Evolutionary conservation across 169 alveolate genomes (phyloP).

Genomic region (Eimeria praecox): DNA sequence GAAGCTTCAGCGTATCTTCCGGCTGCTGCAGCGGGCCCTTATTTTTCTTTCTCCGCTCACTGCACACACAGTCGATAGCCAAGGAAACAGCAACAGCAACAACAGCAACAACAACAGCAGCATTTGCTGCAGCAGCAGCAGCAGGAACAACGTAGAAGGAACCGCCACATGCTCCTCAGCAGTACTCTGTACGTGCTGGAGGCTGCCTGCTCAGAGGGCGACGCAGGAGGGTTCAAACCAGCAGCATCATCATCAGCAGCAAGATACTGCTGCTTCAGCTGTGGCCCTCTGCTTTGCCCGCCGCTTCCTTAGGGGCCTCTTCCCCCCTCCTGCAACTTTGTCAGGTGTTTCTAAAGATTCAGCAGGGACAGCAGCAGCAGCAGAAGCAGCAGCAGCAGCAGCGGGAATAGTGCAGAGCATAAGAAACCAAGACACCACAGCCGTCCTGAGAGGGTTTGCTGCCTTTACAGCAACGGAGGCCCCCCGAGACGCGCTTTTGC

Average conservation of each 20-base stretch:
- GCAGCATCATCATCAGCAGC: conserved; percentile 42
- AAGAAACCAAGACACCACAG: background rate
- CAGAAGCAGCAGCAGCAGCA: conserved; percentile 7
- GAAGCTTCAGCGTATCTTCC: conserved; percentile 41
- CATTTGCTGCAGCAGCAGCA: background rate
- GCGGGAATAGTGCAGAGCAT: too few relatives aligned
- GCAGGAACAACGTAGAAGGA: background rate
- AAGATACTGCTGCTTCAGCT: background rate
- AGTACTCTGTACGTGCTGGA: conserved; percentile 37
- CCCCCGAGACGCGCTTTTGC: conserved; percentile 2
- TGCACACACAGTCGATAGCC: background rate
- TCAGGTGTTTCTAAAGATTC: too few relatives aligned
- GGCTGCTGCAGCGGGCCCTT: conserved; percentile 21
- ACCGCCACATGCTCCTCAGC: conserved; percentile 7
- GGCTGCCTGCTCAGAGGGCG: background rate
- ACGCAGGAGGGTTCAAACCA: background rate
- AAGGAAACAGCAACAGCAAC: background rate
- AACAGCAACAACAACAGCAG: conserved; percentile 1
- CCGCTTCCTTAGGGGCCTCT: conserved; percentile 24
- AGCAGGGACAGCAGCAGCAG: conserved; percentile 63
- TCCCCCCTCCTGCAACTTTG: background rate
- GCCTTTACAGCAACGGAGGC: conserved; percentile 40
- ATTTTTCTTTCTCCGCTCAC: background rate
- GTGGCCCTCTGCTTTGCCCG: conserved; percentile 54
- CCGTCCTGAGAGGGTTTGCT: background rate